Percentiles rank a stretch among this genome's conserved stretches.
Evolutionary conservation across 1,139 yeast genomes (phyloP).

Genomic region (Yamadazyma conglobata): DNA sequence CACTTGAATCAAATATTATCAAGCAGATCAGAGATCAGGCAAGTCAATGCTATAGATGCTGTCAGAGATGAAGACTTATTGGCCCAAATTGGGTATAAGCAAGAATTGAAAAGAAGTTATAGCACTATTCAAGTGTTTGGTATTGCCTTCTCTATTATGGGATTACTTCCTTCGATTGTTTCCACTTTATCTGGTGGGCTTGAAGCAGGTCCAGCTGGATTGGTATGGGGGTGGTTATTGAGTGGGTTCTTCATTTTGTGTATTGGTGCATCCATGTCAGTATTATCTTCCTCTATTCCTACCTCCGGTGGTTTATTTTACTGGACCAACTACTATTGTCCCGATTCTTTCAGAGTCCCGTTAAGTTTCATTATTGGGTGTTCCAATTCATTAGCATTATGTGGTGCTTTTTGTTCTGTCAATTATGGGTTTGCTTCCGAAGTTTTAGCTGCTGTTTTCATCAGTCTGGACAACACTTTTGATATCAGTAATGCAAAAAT

Average conservation of each 20-base stretch:
- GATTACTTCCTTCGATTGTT: constrained; percentile 45
- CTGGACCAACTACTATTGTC: constrained; percentile 43
- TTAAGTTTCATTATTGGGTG: constrained; percentile 45
- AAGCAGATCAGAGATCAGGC: constrained; percentile 23
- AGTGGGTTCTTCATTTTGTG: constrained; percentile 53
- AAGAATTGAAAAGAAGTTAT: constrained; percentile 46
- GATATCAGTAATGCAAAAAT: constrained; percentile 26
- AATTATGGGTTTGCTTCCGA: constrained; percentile 39
- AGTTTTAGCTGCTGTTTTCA: constrained; percentile 31
- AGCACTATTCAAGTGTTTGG: constrained; percentile 51
- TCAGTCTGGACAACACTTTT: constrained; percentile 30
- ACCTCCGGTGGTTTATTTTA: constrained; percentile 71
- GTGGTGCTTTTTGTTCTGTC: constrained; percentile 37
- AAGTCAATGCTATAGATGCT: constrained; percentile 24
- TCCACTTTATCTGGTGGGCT: constrained; percentile 32
- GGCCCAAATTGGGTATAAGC: constrained; percentile 53
- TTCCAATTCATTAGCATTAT: constrained; percentile 32
- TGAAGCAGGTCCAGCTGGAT: constrained; percentile 43
- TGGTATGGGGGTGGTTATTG: constrained; percentile 71
- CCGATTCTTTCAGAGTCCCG: constrained; percentile 29
- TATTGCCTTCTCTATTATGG: constrained; percentile 53
- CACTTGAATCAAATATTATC: constrained; percentile 24
- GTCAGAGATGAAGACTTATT: constrained; percentile 43
- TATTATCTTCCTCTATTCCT: constrained; percentile 66
- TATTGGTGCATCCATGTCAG: constrained; percentile 61